Evolutionary conservation across 371 early-diverging fungal genomes (phyloP), one percentile per base, ranked within the genome.

Genomic region (Actinomortierella wolfii): DNA sequence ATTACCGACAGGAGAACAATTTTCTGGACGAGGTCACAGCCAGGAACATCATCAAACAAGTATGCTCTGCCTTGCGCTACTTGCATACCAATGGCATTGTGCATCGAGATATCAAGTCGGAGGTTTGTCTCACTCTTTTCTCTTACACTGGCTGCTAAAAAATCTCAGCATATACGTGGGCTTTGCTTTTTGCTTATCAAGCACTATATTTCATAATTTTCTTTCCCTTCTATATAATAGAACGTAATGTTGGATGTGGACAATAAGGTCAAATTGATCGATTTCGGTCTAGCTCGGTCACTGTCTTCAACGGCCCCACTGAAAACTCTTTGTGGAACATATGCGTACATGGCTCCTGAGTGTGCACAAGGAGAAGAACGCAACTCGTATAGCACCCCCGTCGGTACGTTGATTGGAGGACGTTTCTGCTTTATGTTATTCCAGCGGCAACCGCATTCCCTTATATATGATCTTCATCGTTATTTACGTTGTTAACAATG

Each of bases 51-150:
- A 66, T 71, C 18, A 7, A 14, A 15, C 66, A 71, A 41, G 34
- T 51, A 1, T 66, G 66, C 20, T 40, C 51, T 2, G 73, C 62
- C 14, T 49, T 71, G 42, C 20, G 54, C 0, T 71, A 71, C 29
- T 49, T 71, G n/a, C 73, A 71, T 26, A 23, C 18, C 1, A 3
- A 13, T 0, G 17, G 42, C 11, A 53, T 71, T 39, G 66, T 71
- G 5, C 73, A 71, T 21, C 61, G 73, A 13, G 73, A 71, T n/a
- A 71, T 71, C 62, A 71, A 71, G 50, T 71, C 66, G 0, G 73
- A 71, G 53, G 73, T 71, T 61, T 14, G 47, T 47, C 15, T 3
- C 13, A 14, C 20, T 44, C 18, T 24, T 28, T 44, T 26, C 28
- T 43, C 11, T 26, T 14, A 17, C 3, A 45, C 18, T 42, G 29